Base-by-base conservation (phyloP, 805 yeast genomes). In the Zygosaccharomyces bisporus region DNA sequence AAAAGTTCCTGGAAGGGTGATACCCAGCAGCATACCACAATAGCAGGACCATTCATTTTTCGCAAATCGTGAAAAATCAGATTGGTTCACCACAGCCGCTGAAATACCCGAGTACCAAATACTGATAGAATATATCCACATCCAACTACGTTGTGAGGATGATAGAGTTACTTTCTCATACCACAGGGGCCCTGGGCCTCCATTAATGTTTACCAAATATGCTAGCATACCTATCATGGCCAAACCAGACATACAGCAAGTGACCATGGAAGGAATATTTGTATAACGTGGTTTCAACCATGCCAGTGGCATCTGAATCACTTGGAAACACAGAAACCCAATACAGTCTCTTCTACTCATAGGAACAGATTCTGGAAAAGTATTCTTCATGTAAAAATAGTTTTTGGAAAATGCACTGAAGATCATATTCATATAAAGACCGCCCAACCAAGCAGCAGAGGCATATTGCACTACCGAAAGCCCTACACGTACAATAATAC, bases 11-110 rank as follows among this genome's bases (percentile, higher is more conserved):
- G 69, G 63, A 16, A 65, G 50, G 43, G 67, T 56, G 32, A 63
- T 60, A 16, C 71, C 66, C 29, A 60, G 38, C 34, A 66, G 53
- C 6, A 64, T 56, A 24, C 71, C 72, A 31, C 43, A 34, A 17
- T 58, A 50, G 12, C 64, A 54, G 9, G 66, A 57, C 33, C 47
- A 57, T 21, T 52, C 49, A 10, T 54, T 45, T 6, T 51, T 48
- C 7, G 71, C 63, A 50, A 71, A 71, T 51, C 76, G 57, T 4
- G 73, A 63, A 46, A 60, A 71, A 50, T 71, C 75, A 20, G 70
- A 57, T 47, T 66, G 70, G 44, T 71, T 71, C 13, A 71, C 60
- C 35, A 69, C 64, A 44, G 66, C 71, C 3, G 71, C 59, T 12
- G 70, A 60, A 12, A 71, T 51, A 19, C 71, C 66, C 21, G 72